These are phyloP conservation scores for Phaeotremella fagi DNA, from an alignment of 768 basidiomycete genomes.

Conservation along the genomic window DNA sequence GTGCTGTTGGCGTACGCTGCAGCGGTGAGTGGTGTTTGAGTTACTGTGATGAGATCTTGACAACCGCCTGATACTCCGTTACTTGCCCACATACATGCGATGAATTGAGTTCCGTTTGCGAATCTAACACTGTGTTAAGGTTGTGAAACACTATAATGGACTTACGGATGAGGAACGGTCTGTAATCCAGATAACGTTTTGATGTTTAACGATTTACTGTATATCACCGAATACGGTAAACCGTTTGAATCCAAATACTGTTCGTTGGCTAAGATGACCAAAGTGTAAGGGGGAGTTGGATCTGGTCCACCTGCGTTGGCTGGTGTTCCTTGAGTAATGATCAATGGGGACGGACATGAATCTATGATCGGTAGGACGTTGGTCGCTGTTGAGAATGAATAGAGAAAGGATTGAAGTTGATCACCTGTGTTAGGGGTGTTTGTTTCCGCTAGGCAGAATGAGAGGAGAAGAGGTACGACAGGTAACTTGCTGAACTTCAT, in stretches of 20 bases:
- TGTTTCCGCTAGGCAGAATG: too few relatives aligned
- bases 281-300: conserved; percentile 29
- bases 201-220: conserved; percentile 21
- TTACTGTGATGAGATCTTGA: conserved; percentile 35
- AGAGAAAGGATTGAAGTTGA: conserved; percentile 26
- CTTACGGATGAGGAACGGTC: conserved; percentile 19
- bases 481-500: too few relatives aligned
- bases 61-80: conserved; percentile 35
- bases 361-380: conserved; percentile 20
- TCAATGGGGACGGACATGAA: conserved; percentile 28
- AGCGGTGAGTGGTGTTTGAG: conserved; percentile 6
- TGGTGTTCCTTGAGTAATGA: conserved; percentile 14
- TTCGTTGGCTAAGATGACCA: conserved; percentile 31
- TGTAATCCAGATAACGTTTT: conserved; percentile 15
- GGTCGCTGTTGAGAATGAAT: conserved; percentile 16
- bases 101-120: conserved; percentile 21
- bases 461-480: too few relatives aligned
- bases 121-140: too few relatives aligned
- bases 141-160: too few relatives aligned
- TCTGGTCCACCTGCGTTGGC: conserved; percentile 17
- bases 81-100: conserved; percentile 29
- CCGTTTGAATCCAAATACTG: conserved; percentile 26
- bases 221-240: conserved; percentile 20
- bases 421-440: conserved; percentile 34
- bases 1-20: conserved; percentile 14